phyloP scores from a whole-genome alignment of 2,329 filamentous ascomycete genomes.

The Penicillium verrucosum region DNA sequence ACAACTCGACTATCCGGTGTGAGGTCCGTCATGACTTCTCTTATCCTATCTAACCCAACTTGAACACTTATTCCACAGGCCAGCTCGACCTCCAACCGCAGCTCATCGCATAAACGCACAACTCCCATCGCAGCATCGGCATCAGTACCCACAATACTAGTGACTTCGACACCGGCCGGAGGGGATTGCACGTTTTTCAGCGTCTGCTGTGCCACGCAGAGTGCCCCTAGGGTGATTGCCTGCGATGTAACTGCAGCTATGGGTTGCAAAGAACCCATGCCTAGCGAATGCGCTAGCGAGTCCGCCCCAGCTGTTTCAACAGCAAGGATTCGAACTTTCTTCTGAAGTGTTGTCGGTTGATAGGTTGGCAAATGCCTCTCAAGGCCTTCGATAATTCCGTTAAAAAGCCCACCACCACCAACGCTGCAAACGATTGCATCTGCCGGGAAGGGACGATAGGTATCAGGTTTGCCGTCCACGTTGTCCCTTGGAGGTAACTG shows the following conservation, averaged over 20 bases:
- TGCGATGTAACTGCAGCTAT: slow-evolving; percentile 68
- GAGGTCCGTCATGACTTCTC: slow-evolving; percentile 26
- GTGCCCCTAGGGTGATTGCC: slow-evolving; percentile 68
- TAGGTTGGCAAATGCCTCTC: slow-evolving; percentile 23
- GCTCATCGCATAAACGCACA: slow-evolving; percentile 72
- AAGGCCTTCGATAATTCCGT: slow-evolving; percentile 67
- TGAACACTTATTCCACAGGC: slow-evolving; percentile 76
- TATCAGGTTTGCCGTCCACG: background rate
- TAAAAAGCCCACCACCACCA: slow-evolving; percentile 74
- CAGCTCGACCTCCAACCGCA: slow-evolving; percentile 72
- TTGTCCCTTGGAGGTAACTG: slow-evolving; percentile 30
- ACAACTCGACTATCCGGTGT: slow-evolving; percentile 34
- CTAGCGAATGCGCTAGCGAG: slow-evolving; percentile 61
- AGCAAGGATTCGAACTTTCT: slow-evolving; percentile 54
- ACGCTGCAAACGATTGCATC: slow-evolving; percentile 73
- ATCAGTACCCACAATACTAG: slow-evolving; percentile 63
- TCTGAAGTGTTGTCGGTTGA: background rate
- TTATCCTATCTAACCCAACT: slow-evolving; percentile 26
- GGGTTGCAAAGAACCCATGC: slow-evolving; percentile 52
- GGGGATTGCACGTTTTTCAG: slow-evolving; percentile 58
- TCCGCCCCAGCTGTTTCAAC: slow-evolving; percentile 72
- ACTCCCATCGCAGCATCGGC: slow-evolving; percentile 74
- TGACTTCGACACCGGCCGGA: slow-evolving; percentile 44
- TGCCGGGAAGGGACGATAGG: slow-evolving; percentile 40
- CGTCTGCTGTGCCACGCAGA: slow-evolving; percentile 60